Evolutionary conservation across 176 grass and related monocot species (phyloP).

Genomic region (Triticum dicoccoides): DNA sequence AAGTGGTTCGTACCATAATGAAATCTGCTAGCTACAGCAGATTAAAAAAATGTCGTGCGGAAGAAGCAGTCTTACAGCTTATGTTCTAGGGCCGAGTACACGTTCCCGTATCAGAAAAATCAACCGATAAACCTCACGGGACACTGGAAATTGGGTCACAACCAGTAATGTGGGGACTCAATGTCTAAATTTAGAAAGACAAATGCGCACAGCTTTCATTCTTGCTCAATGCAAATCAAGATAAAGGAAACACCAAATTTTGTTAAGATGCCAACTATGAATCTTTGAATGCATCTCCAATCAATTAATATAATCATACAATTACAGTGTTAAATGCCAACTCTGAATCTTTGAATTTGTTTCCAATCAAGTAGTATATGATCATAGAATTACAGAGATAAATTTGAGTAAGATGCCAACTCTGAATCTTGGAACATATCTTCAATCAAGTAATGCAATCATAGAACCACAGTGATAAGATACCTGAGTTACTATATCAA

Average conservation of each 20-base stretch:
- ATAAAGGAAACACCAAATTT: neutral
- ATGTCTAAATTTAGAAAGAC: neutral
- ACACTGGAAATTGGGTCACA: too few relatives aligned
- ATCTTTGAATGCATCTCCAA: neutral
- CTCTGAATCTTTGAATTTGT: neutral
- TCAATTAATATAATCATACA: neutral
- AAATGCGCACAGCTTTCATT: neutral
- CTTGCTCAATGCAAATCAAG: neutral
- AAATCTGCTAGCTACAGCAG: neutral
- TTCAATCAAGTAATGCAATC: neutral
- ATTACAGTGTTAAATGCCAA: too few relatives aligned
- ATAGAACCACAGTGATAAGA: too few relatives aligned
- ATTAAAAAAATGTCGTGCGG: too few relatives aligned
- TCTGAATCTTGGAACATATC: neutral
- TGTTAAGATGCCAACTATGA: too few relatives aligned
- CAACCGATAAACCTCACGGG: neutral
- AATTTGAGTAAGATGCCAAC: neutral
- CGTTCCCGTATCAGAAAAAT: neutral
- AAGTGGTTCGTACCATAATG: neutral
- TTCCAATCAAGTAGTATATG: neutral
- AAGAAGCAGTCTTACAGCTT: neutral
- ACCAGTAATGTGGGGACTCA: too few relatives aligned
- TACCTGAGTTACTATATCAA: too few relatives aligned
- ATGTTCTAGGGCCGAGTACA: neutral
- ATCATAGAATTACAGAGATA: too few relatives aligned